Base-by-base conservation (phyloP, 345 rosid species). In the Aurinia saxatilis region DNA sequence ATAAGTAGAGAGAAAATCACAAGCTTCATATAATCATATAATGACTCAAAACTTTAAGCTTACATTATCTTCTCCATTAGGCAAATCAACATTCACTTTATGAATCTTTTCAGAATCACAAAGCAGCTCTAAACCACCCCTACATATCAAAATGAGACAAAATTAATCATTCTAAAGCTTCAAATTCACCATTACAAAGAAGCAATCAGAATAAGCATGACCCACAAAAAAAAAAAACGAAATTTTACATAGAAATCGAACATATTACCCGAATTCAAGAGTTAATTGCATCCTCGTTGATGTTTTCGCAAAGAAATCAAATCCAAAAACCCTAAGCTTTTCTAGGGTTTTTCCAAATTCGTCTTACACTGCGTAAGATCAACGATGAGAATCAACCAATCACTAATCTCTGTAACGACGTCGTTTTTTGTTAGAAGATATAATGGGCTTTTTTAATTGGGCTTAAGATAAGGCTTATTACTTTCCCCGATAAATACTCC, bases 41-140 rank as follows among this genome's bases (percentile, higher is more conserved):
- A 23, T 10, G 54, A 42, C 1, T 7, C 12, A 47, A 61, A 27
- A 13, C 27, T 1, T 2, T 13, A 64, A 50, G 8, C 51, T 80
- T 57, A 87, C 98, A 80, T 83, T 77, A 23, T 77, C 86, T 16
- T 27, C 65, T 68, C 71, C 95, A 46, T 68, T 63, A 31, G 78
- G 81, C 5, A 54, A 70, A 50, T 77, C 85, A 14, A 90, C 85
- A 40, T 80, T 70, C 13, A 85, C 88, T 38, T 80, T 80, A 63
- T 90, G 95, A 36, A 85, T 72, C 82, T 85, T 89, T 19, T 77
- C 81, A 15, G 90, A 81, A 39, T 89, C 75, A 65, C 90, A 87
- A 21, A 89, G 86, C 63, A 92, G 85, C 74, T 92, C 93, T 46
- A 92, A 75, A 19, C 95, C 95, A 19, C 99, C 97, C 17, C 96